These are phyloP conservation scores for Zizania latifolia DNA, from an alignment of 176 grass and related monocot genomes.

Conservation along the genomic window DNA sequence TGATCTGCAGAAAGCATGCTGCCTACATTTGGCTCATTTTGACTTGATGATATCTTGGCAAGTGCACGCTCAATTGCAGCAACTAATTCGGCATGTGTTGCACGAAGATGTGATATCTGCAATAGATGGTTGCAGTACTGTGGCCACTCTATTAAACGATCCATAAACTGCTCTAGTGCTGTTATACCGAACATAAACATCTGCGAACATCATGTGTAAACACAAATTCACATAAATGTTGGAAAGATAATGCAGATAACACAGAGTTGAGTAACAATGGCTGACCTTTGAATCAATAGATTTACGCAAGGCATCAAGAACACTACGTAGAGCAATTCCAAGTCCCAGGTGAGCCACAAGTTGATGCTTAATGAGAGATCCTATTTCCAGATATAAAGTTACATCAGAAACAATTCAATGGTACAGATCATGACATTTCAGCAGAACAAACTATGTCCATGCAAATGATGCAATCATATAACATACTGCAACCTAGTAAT, in stretches of 20 bases:
- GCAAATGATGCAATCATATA: not conserved
- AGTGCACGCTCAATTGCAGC: slow-evolving; percentile 70
- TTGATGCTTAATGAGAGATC: slow-evolving; percentile 88
- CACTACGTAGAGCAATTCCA: slow-evolving; percentile 75
- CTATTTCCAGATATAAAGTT: slow-evolving; percentile 36
- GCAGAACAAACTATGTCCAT: not conserved
- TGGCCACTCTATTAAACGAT: slow-evolving; percentile 86
- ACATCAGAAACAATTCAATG: slow-evolving; percentile 11
- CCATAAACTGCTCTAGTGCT: slow-evolving; percentile 90
- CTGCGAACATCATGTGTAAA: slow-evolving; percentile 49
- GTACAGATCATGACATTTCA: not conserved
- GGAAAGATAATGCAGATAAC: not conserved
- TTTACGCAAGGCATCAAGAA: slow-evolving; percentile 96
- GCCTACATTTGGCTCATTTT: slow-evolving; percentile 62
- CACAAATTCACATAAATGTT: slow-evolving; percentile 13
- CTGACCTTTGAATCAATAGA: slow-evolving; percentile 89
- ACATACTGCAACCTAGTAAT: not conserved
- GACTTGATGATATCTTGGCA: slow-evolving; percentile 85
- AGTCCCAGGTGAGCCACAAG: slow-evolving; percentile 71
- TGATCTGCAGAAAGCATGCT: slow-evolving; percentile 57
- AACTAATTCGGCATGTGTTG: slow-evolving; percentile 77
- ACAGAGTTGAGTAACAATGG: slow-evolving; percentile 9
- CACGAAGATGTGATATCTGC: slow-evolving; percentile 97
- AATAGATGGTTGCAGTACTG: slow-evolving; percentile 98
- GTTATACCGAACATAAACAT: slow-evolving; percentile 96